Conservation (phyloP, 2,329 filamentous ascomycete species). For the Boeremia exigua region DNA sequence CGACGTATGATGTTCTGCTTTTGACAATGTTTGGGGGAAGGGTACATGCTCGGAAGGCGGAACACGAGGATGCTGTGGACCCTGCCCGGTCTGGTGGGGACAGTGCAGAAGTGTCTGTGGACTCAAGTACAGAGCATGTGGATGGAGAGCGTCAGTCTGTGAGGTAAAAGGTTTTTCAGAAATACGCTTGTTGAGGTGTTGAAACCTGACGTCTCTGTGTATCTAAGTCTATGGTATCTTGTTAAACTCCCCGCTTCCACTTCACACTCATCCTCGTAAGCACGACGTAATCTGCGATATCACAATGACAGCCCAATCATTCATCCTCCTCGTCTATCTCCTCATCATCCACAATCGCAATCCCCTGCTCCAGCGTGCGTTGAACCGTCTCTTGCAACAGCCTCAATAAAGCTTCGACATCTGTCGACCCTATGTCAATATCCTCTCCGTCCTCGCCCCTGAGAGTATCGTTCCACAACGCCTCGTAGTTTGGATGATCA, state of each 20-base stretch:
- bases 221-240: conserved; percentile 13
- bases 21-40: conserved; percentile 44
- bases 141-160: too few relatives aligned
- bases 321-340: neutral
- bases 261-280: neutral
- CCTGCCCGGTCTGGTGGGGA: too few relatives aligned
- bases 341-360: conserved; percentile 14
- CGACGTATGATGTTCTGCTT: conserved; percentile 44
- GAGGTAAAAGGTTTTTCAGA: too few relatives aligned
- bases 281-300: neutral
- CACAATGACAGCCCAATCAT: neutral
- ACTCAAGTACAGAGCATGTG: too few relatives aligned
- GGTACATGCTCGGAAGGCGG: neutral
- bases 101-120: too few relatives aligned
- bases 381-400: conserved; percentile 17
- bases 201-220: conserved; percentile 5
- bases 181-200: conserved; percentile 10
- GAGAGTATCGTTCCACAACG: conserved; percentile 23
- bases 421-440: neutral
- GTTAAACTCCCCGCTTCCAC: neutral
- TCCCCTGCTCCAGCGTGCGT: conserved; percentile 12
- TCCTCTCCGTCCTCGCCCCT: conserved; percentile 4
- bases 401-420: conserved; percentile 8
- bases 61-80: neutral
- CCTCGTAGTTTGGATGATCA: conserved; percentile 27